Evolutionary conservation across 306 rosid species (phyloP).

Genomic region (Malus fusca): DNA sequence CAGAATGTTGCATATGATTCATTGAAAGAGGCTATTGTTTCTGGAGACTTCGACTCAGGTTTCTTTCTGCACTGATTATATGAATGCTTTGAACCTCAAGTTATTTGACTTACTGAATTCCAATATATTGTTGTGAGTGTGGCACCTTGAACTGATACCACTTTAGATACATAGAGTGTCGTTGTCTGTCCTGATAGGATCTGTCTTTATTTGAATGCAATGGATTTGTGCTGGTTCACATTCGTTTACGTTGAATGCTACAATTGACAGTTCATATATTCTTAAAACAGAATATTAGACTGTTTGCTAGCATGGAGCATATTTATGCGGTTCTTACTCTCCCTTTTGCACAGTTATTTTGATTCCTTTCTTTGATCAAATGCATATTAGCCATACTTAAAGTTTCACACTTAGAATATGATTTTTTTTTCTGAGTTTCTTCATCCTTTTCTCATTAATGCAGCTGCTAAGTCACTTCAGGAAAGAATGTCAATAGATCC

Average conservation of each 20-base stretch:
- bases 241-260: neutral
- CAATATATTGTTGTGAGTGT: neutral
- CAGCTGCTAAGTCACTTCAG: slow-evolving; percentile 55
- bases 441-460: slow-evolving; percentile 31
- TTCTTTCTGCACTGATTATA: slow-evolving; percentile 1
- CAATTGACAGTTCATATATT: neutral
- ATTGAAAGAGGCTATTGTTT: slow-evolving; percentile 60
- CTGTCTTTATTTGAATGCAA: neutral
- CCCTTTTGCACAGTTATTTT: neutral
- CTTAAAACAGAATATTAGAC: neutral
- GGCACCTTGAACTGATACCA: neutral
- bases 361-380: neutral
- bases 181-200: neutral
- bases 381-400: neutral
- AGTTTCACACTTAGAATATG: neutral
- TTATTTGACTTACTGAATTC: neutral
- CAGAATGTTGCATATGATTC: slow-evolving; percentile 91
- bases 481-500: slow-evolving; percentile 55
- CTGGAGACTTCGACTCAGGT: slow-evolving; percentile 46
- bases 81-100: neutral
- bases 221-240: neutral
- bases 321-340: neutral
- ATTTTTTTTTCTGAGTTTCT: slow-evolving; percentile 11
- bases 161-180: neutral
- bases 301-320: neutral